These are phyloP conservation scores for Daldinia loculata DNA, from an alignment of 495 filamentous ascomycete species.

Conservation along the genomic window DNA sequence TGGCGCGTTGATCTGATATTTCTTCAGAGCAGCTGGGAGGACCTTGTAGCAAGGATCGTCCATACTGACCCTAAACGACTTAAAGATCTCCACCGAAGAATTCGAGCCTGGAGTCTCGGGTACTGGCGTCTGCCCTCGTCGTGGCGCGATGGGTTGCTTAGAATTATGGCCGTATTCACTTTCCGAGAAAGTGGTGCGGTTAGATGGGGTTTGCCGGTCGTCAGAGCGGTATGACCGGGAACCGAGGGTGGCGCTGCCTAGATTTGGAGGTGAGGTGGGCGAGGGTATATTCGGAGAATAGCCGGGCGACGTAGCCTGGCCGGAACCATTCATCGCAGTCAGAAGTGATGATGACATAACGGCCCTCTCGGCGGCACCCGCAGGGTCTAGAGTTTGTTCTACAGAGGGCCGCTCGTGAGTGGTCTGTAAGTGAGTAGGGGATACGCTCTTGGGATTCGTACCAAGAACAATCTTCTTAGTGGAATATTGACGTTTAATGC, in stretches of 20 bases:
- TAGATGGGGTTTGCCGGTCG: conserved; percentile 56
- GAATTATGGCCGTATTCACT: conserved; percentile 58
- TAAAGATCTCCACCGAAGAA: conserved; percentile 89
- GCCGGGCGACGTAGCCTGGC: conserved; percentile 60
- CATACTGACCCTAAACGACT: conserved; percentile 95
- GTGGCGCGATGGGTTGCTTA: conserved; percentile 52
- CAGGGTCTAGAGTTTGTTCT: conserved; percentile 64
- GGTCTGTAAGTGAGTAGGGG: conserved; percentile 77
- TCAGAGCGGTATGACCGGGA: conserved; percentile 63
- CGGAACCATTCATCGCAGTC: conserved; percentile 74
- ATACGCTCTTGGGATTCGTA: conserved; percentile 72
- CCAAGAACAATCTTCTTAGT: conserved; percentile 90
- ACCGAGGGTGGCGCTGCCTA: conserved; percentile 59
- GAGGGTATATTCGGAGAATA: conserved; percentile 81
- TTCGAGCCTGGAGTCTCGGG: conserved; percentile 59
- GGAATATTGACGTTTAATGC: conserved; percentile 83
- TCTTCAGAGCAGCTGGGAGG: conserved; percentile 91
- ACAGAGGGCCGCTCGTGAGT: conserved; percentile 63
- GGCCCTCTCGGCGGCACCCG: conserved; percentile 64
- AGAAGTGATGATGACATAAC: conserved; percentile 80
- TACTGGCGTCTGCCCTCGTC: conserved; percentile 61
- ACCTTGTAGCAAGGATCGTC: conserved; percentile 98
- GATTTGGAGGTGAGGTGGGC: conserved; percentile 77
- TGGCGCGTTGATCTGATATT: conserved; percentile 97
- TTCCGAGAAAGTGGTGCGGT: conserved; percentile 57